Percentiles rank a stretch among this genome's conserved stretches.
phyloP scores from a whole-genome alignment of 169 alveolate species.

The Plasmodium knowlesi region DNA sequence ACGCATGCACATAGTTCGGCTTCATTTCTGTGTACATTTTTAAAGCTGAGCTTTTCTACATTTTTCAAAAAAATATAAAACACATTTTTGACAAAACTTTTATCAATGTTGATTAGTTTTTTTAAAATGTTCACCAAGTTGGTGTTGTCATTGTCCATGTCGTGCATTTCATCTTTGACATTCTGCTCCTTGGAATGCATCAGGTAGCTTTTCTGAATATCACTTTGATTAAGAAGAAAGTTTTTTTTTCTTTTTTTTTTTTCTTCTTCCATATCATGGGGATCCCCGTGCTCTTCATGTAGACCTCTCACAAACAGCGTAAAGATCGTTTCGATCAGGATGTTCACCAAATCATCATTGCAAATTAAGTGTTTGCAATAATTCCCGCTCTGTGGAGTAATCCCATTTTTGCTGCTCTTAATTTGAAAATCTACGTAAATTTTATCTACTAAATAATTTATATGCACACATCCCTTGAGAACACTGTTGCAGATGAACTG shows the following conservation, averaged over 20 bases:
- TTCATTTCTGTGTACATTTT: not conserved
- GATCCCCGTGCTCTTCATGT: not conserved
- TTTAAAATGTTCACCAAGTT: conserved; percentile 42
- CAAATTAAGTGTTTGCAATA: conserved; percentile 36
- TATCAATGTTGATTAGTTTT: conserved; percentile 64
- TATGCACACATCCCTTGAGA: conserved; percentile 23
- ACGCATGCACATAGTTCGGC: not conserved
- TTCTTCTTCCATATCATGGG: not conserved
- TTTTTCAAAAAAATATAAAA: conserved; percentile 70
- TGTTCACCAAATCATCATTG: conserved; percentile 58
- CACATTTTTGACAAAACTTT: conserved; percentile 71
- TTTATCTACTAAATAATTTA: conserved; percentile 68
- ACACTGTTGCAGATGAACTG: conserved; percentile 56
- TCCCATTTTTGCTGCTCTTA: not conserved
- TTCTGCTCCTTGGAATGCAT: conserved; percentile 58
- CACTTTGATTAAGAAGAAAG: not conserved
- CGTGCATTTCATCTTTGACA: not conserved
- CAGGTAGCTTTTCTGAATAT: conserved; percentile 60
- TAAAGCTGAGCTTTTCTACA: conserved; percentile 5
- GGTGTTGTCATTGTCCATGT: not conserved
- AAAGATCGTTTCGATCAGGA: conserved; percentile 62
- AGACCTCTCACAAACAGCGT: conserved; percentile 2
- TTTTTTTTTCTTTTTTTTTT: not conserved
- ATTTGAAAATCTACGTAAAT: conserved; percentile 66
- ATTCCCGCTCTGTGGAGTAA: not conserved